Conservation (phyloP, 805 yeast species). For the Wickerhamomyces strasburgensis region DNA sequence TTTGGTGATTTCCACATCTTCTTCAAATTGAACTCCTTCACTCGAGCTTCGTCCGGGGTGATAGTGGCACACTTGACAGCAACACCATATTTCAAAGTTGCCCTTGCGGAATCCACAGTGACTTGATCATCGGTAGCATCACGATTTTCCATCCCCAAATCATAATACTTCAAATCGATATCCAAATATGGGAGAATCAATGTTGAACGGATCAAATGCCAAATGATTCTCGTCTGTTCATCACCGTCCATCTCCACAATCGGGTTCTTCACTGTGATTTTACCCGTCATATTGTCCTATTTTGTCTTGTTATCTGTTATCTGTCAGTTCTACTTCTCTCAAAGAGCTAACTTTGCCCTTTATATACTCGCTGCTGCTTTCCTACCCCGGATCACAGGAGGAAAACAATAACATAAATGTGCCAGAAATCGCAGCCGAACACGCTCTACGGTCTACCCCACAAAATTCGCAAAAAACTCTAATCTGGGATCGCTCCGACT, state of each 20-base stretch:
- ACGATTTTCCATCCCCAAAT: constrained; percentile 79
- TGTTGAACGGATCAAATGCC: constrained; percentile 85
- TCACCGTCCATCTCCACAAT: constrained; percentile 98
- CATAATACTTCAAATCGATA: constrained; percentile 87
- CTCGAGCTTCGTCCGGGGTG: constrained; percentile 97
- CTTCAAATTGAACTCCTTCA: constrained; percentile 82
- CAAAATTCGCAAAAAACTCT: too few species aligned
- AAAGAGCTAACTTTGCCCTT: not conserved
- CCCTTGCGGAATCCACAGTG: constrained; percentile 84
- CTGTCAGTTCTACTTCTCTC: not conserved
- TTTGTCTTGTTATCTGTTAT: constrained; percentile 11
- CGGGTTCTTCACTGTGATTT: constrained; percentile 80
- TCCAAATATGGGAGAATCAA: constrained; percentile 82
- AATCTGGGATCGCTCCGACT: not conserved
- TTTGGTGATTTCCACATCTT: constrained; percentile 98
- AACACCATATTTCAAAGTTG: constrained; percentile 82
- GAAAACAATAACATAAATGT: not conserved
- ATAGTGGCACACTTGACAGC: constrained; percentile 98
- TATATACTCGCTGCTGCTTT: not conserved
- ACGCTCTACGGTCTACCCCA: not conserved
- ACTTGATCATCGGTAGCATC: constrained; percentile 86
- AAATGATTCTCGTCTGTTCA: constrained; percentile 95
- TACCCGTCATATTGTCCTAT: too few species aligned
- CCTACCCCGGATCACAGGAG: not conserved
- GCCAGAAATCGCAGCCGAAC: constrained; percentile 4